Conservation (phyloP, 73 alveolate genomes). For the Paramecium sexaurelia region DNA sequence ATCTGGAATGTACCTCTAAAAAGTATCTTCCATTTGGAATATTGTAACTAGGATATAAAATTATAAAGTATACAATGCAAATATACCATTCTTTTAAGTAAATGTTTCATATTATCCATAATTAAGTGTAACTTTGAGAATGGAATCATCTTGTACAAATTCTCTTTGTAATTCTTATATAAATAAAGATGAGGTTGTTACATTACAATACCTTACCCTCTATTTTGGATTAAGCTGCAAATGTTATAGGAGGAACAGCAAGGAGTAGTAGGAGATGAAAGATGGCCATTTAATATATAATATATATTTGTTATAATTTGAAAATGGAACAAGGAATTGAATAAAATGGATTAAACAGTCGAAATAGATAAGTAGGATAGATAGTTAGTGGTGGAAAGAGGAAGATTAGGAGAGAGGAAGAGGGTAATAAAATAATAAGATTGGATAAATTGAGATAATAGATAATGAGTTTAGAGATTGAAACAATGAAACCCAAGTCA, state of each 20-base stretch:
- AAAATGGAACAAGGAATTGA: slow-evolving; percentile 11
- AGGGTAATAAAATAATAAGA: background rate
- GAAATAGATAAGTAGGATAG: background rate
- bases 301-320: background rate
- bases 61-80: background rate
- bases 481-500: background rate
- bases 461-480: background rate
- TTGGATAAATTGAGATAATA: background rate
- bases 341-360: background rate
- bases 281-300: slow-evolving; percentile 22
- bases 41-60: background rate
- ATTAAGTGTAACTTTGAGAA: slow-evolving; percentile 4
- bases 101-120: slow-evolving; percentile 30
- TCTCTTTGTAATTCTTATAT: background rate
- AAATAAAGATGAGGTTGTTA: background rate
- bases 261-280: background rate
- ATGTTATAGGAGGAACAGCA: background rate
- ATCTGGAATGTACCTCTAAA: background rate
- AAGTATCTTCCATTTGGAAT: slow-evolving; percentile 51
- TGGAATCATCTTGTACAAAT: background rate
- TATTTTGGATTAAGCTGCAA: background rate
- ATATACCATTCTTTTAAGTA: background rate
- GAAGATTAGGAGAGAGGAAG: background rate
- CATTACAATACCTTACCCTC: slow-evolving; percentile 16
- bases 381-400: background rate